Evolutionary conservation across 768 basidiomycete genomes (phyloP).

Genomic region (Boletus rubropictus): DNA sequence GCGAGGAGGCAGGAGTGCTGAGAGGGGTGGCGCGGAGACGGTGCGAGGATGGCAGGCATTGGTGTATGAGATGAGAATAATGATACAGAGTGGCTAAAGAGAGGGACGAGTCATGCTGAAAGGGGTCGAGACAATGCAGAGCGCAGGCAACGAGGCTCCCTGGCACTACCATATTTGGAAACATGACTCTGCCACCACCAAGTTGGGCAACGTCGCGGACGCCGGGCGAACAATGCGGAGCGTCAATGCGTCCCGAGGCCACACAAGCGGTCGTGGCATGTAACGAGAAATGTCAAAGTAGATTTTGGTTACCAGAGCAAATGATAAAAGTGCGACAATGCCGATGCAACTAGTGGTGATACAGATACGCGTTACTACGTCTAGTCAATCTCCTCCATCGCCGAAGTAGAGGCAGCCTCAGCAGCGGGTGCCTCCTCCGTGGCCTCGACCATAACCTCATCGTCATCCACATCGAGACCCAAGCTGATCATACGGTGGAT

Average conservation of each 20-base stretch:
- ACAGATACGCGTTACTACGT: slow-evolving; percentile 24
- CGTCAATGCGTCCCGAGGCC: background rate
- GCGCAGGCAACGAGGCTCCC: slow-evolving; percentile 11
- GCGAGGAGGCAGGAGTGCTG: slow-evolving; percentile 12
- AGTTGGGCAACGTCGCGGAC: no score
- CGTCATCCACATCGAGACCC: slow-evolving; percentile 85
- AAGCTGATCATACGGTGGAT: slow-evolving; percentile 96
- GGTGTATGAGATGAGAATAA: slow-evolving; percentile 14
- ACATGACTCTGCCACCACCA: slow-evolving; percentile 20
- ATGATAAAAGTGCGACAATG: slow-evolving; percentile 20
- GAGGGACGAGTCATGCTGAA: slow-evolving; percentile 25
- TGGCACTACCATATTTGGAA: slow-evolving; percentile 21
- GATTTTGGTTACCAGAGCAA: slow-evolving; percentile 14
- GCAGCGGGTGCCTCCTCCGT: slow-evolving; percentile 46
- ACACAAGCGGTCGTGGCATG: no score
- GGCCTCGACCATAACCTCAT: slow-evolving; percentile 36
- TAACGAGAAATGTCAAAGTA: no score
- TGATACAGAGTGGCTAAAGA: slow-evolving; percentile 33
- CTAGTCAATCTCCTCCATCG: slow-evolving; percentile 97
- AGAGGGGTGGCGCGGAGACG: slow-evolving; percentile 32
- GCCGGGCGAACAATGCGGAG: slow-evolving; percentile 23
- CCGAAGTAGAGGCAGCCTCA: slow-evolving; percentile 64
- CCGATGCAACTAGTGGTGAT: slow-evolving; percentile 24
- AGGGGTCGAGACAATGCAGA: slow-evolving; percentile 22
- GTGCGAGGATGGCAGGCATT: slow-evolving; percentile 42